Evolutionary conservation across 805 yeast genomes (phyloP).

Genomic region (Hyphopichia homilentoma): DNA sequence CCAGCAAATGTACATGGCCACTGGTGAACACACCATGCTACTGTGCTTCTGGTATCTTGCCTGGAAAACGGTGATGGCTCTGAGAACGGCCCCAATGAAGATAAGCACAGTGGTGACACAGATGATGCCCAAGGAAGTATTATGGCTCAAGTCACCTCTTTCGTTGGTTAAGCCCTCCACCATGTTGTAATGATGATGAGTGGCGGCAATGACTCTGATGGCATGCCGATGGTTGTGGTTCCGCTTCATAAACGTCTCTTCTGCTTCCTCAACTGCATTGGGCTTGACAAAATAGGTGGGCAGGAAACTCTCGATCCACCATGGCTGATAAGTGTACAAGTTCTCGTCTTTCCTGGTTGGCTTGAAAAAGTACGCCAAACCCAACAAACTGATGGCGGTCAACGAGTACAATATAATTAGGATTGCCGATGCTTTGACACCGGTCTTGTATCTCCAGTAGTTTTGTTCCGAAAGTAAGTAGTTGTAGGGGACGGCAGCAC

Average conservation of each 20-base stretch:
- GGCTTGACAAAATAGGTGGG: slow-evolving; percentile 57
- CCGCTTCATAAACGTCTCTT: slow-evolving; percentile 37
- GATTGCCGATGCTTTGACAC: slow-evolving; percentile 42
- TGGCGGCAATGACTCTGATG: slow-evolving; percentile 53
- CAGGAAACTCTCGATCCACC: slow-evolving; percentile 69
- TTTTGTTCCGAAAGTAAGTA: slow-evolving; percentile 46
- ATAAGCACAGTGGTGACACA: slow-evolving; percentile 45
- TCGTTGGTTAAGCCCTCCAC: slow-evolving; percentile 23
- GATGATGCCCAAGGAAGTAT: slow-evolving; percentile 46
- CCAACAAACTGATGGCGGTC: slow-evolving; percentile 47
- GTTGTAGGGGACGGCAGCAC: slow-evolving; percentile 56
- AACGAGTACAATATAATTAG: slow-evolving; percentile 45
- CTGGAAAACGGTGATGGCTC: slow-evolving; percentile 47
- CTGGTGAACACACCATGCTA: slow-evolving; percentile 28
- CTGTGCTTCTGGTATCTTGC: slow-evolving; percentile 4
- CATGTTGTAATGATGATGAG: slow-evolving; percentile 30
- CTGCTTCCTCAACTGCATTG: slow-evolving; percentile 47
- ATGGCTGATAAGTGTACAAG: slow-evolving; percentile 64
- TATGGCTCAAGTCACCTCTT: slow-evolving; percentile 46
- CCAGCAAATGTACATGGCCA: slow-evolving; percentile 63
- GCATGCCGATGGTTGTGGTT: slow-evolving; percentile 45
- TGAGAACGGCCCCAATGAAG: slow-evolving; percentile 46
- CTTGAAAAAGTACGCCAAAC: slow-evolving; percentile 49
- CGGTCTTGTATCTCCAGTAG: slow-evolving; percentile 51
- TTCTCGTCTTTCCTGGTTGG: slow-evolving; percentile 50